These are phyloP conservation scores for Suillus variegatus DNA, from an alignment of 768 basidiomycete genomes.

Conservation along the genomic window DNA sequence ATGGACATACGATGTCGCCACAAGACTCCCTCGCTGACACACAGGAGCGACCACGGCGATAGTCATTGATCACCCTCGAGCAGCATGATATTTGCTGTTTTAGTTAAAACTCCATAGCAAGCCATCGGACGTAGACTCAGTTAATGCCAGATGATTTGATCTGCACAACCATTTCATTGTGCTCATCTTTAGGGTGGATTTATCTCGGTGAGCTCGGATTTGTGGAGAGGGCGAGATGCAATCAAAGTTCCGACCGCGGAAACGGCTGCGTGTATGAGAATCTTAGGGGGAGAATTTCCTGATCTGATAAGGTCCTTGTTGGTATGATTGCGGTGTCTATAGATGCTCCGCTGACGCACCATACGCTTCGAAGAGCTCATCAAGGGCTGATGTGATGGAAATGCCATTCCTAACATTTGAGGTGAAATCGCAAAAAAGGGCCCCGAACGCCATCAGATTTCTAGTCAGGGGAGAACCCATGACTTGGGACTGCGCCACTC, in stretches of 20 bases:
- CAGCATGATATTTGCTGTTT: neutral
- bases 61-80: neutral
- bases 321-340: neutral
- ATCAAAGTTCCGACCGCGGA: neutral
- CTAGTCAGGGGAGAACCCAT: neutral
- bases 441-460: neutral
- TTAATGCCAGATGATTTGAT: neutral
- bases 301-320: neutral
- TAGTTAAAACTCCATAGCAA: neutral
- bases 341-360: neutral
- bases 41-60: neutral
- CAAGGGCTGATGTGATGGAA: neutral
- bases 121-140: neutral
- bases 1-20: neutral
- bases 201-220: neutral
- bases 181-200: neutral
- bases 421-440: neutral
- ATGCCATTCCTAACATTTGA: neutral
- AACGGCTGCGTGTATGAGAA: neutral
- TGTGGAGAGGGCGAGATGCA: neutral
- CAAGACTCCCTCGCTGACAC: neutral
- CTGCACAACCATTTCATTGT: neutral
- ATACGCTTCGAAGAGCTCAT: neutral
- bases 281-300: neutral
- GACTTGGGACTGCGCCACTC: neutral